Evolutionary conservation across 208 protist species (phyloP).

Genomic region (Lotmaria passim): DNA sequence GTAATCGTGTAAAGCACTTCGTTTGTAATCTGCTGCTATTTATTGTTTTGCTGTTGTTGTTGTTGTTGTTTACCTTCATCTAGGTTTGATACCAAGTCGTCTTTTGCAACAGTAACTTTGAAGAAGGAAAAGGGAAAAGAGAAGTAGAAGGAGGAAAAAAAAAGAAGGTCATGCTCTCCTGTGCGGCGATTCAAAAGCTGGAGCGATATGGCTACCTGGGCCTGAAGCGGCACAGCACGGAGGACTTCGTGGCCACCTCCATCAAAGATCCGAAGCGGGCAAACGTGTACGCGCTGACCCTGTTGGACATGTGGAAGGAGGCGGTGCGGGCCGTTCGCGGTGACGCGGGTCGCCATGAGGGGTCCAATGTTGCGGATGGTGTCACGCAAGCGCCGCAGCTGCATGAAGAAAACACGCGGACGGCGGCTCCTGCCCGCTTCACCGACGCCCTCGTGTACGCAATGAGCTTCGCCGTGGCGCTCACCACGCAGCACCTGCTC

Average conservation of each 20-base stretch:
- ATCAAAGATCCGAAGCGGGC: slow-evolving; percentile 68
- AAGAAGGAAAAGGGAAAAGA: no score
- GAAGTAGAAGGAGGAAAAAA: slow-evolving; percentile 1
- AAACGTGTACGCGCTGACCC: slow-evolving; percentile 89
- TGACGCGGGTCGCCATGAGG: background rate
- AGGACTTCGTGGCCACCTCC: slow-evolving; percentile 77
- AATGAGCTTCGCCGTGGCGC: slow-evolving; percentile 67
- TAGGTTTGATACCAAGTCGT: no score
- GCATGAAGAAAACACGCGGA: background rate
- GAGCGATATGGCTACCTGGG: slow-evolving; percentile 87
- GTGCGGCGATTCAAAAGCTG: slow-evolving; percentile 85
- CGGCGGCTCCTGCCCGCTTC: slow-evolving; percentile 25
- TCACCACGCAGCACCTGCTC: slow-evolving; percentile 62
- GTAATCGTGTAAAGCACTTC: no score
- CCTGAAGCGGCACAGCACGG: slow-evolving; percentile 70
- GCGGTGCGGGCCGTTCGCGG: slow-evolving; percentile 41
- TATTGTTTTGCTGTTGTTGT: no score
- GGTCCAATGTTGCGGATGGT: no score
- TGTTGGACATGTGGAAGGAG: slow-evolving; percentile 69
- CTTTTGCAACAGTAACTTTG: no score
- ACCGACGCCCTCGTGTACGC: slow-evolving; percentile 82
- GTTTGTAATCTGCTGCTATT: no score
- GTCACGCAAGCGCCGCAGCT: background rate
- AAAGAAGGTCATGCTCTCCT: slow-evolving; percentile 76
- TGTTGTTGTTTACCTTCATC: no score